phyloP scores from a whole-genome alignment of 805 yeast species.

The Pichia exigua region DNA sequence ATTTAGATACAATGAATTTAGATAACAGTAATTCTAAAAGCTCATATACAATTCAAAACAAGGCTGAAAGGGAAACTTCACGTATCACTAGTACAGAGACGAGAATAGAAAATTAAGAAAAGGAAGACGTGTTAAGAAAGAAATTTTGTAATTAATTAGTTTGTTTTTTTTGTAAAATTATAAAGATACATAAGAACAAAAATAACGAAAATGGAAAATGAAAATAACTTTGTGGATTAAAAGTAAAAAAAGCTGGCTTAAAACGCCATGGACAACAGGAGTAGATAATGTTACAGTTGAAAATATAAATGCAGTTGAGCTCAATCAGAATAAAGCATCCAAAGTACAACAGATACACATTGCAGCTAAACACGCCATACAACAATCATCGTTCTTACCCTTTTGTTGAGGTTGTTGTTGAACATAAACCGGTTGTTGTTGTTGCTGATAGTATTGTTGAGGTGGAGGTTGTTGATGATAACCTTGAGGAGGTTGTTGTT shows the following conservation, averaged over 20 bases:
- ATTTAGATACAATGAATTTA: neutral
- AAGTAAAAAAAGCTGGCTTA: neutral
- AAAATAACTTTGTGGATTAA: no score
- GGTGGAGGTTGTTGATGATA: constrained; percentile 30
- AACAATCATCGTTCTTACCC: constrained; percentile 34
- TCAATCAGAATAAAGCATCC: constrained; percentile 37
- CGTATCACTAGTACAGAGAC: neutral
- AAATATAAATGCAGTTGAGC: neutral
- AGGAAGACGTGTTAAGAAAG: no score
- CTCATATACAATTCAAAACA: neutral
- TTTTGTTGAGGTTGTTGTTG: constrained; percentile 42
- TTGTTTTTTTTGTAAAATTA: neutral
- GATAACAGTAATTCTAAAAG: neutral
- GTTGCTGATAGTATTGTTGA: constrained; percentile 31
- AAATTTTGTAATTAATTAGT: neutral
- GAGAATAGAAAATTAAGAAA: neutral
- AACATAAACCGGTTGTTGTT: constrained; percentile 45
- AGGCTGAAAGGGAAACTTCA: neutral
- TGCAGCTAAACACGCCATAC: constrained; percentile 47
- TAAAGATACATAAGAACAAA: neutral
- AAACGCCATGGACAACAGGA: neutral
- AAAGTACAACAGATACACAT: constrained; percentile 49
- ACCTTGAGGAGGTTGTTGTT: constrained; percentile 22
- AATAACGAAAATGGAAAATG: neutral
- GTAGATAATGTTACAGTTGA: neutral